Evolutionary conservation across 495 filamentous ascomycete species (phyloP).

Genomic region (Immersiella caudata): DNA sequence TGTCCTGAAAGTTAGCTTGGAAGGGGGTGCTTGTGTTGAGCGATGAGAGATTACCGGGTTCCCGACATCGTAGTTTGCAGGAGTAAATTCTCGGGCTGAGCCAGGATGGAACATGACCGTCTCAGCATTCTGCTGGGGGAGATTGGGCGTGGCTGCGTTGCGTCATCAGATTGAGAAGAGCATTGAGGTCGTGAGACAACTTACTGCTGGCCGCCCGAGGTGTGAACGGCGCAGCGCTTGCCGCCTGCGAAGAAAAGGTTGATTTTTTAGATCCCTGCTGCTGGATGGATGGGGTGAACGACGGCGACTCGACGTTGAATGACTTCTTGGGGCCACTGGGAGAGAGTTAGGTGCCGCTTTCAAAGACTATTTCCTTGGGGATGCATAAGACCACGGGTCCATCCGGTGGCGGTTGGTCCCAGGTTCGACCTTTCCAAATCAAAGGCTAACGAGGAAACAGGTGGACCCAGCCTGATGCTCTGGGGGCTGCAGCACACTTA

Average conservation of each 20-base stretch:
- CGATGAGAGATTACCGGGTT: constrained; percentile 58
- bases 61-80: constrained; percentile 67
- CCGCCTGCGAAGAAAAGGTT: constrained; percentile 79
- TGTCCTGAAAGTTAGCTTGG: constrained; percentile 19
- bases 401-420: background rate
- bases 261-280: constrained; percentile 58
- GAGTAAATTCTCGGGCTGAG: constrained; percentile 78
- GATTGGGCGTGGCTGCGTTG: constrained; percentile 26
- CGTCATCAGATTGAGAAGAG: background rate
- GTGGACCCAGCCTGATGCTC: too few relatives aligned
- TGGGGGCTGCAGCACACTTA: constrained; percentile 49
- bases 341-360: background rate
- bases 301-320: constrained; percentile 93
- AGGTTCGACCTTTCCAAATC: too few relatives aligned
- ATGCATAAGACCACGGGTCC: too few relatives aligned
- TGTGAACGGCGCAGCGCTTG: constrained; percentile 88
- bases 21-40: background rate
- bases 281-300: constrained; percentile 78
- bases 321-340: constrained; percentile 66
- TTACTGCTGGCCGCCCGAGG: constrained; percentile 56
- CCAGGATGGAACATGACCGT: constrained; percentile 53
- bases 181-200: constrained; percentile 23
- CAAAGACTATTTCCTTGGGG: too few relatives aligned
- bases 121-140: constrained; percentile 41
- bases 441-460: too few relatives aligned